A percentile compares a stretch with the other conserved stretches of the same genome.
Evolutionary conservation across 345 rosid species (phyloP).

Genomic region (Barbarea vulgaris): DNA sequence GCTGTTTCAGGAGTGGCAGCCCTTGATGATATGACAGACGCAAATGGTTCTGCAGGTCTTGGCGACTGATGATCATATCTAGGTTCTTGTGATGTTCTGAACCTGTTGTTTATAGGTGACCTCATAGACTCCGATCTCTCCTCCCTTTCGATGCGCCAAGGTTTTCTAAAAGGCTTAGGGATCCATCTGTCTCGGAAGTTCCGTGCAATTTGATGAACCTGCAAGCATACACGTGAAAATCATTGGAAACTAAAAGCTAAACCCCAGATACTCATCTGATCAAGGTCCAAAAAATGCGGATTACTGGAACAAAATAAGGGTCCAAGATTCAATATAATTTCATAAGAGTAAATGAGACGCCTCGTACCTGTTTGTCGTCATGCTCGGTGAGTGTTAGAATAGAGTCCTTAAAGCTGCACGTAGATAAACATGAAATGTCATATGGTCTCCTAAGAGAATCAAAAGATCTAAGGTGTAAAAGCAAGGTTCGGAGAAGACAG

Average conservation of each 20-base stretch:
- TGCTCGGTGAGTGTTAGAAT: constrained; percentile 94
- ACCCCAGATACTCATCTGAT: not conserved
- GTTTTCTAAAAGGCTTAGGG: constrained; percentile 67
- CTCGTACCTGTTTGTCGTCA: constrained; percentile 78
- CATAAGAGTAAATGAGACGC: not conserved
- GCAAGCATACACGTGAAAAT: constrained; percentile 27
- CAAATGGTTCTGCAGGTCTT: constrained; percentile 54
- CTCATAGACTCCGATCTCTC: constrained; percentile 53
- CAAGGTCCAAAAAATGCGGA: not conserved
- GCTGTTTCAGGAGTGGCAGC: constrained; percentile 47
- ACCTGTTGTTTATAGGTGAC: constrained; percentile 50
- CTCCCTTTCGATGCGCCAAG: constrained; percentile 58
- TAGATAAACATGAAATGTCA: constrained; percentile 29
- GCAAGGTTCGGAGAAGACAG: constrained; percentile 29
- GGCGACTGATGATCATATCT: constrained; percentile 48
- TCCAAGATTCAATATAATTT: constrained; percentile 12
- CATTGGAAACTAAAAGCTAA: constrained; percentile 7
- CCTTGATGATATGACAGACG: constrained; percentile 41
- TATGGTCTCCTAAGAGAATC: constrained; percentile 2
- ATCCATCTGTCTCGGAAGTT: constrained; percentile 88
- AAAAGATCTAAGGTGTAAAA: not conserved
- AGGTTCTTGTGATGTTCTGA: constrained; percentile 51
- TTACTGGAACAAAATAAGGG: constrained; percentile 21
- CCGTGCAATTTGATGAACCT: constrained; percentile 98
- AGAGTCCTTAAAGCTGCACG: constrained; percentile 84